Evolutionary conservation across 768 basidiomycete species (phyloP).

Genomic region (Porphyrellus cyaneotinctus): DNA sequence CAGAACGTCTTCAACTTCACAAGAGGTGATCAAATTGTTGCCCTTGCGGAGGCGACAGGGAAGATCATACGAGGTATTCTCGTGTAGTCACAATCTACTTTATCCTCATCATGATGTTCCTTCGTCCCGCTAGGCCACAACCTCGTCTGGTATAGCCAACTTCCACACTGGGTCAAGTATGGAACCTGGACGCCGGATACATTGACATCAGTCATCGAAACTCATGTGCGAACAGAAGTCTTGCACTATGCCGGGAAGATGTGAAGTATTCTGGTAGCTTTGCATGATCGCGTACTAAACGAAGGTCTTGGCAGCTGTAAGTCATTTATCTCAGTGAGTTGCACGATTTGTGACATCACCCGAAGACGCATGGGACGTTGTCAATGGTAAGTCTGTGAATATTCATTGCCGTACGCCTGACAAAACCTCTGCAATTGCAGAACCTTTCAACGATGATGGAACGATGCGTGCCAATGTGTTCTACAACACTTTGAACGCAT

Average conservation of each 20-base stretch:
- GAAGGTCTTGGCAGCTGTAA: slow-evolving; percentile 6
- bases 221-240: slow-evolving; percentile 17
- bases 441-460: slow-evolving; percentile 49
- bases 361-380: slow-evolving; percentile 21
- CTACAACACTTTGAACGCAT: slow-evolving; percentile 45
- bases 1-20: slow-evolving; percentile 24
- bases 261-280: background rate
- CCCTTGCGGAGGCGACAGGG: slow-evolving; percentile 17
- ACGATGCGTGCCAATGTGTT: slow-evolving; percentile 52
- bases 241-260: slow-evolving; percentile 11
- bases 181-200: slow-evolving; percentile 11
- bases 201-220: slow-evolving; percentile 16
- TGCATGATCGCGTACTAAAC: background rate
- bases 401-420: background rate
- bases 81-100: background rate
- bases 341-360: background rate
- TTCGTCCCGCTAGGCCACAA: slow-evolving; percentile 15
- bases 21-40: slow-evolving; percentile 18
- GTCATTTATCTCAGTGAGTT: background rate
- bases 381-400: slow-evolving; percentile 11
- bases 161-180: slow-evolving; percentile 16
- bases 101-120: background rate
- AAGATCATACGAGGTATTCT: slow-evolving; percentile 18
- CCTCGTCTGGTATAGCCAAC: slow-evolving; percentile 17
- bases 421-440: background rate